These are phyloP conservation scores for Dendrobium huoshanense DNA, from an alignment of 106 monocot genomes.

Conservation along the genomic window DNA sequence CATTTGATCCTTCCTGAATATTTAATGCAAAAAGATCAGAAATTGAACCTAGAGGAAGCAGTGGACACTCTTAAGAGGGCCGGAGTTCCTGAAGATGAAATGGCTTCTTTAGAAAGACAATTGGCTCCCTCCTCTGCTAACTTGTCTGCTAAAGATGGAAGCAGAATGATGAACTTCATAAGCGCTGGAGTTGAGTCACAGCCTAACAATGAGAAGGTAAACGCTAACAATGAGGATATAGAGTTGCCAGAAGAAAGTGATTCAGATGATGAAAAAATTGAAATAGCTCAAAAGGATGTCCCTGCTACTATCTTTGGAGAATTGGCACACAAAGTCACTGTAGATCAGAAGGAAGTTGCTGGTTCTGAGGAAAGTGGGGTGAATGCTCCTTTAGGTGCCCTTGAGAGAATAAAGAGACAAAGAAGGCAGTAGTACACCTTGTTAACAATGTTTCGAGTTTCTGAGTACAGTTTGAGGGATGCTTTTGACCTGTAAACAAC, in stretches of 20 bases:
- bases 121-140: conserved; percentile 30
- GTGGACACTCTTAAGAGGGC: conserved; percentile 56
- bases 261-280: conserved; percentile 44
- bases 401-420: conserved; percentile 91
- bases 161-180: conserved; percentile 59
- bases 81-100: conserved; percentile 62
- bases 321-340: conserved; percentile 37
- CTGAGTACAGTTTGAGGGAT: background rate
- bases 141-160: conserved; percentile 21
- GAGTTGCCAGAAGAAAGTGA: conserved; percentile 88
- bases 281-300: conserved; percentile 70
- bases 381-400: conserved; percentile 57
- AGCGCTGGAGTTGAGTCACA: conserved; percentile 71
- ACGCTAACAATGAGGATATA: conserved; percentile 71
- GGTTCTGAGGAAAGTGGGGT: conserved; percentile 30
- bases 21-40: conserved; percentile 84
- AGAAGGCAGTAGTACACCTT: conserved; percentile 31
- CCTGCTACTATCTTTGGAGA: conserved; percentile 90
- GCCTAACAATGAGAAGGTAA: conserved; percentile 39
- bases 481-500: background rate
- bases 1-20: conserved; percentile 88
- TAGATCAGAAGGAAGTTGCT: conserved; percentile 25
- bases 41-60: conserved; percentile 50
- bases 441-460: background rate
- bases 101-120: conserved; percentile 87